Conservation (phyloP, 1,284 basidiomycete species). For the Amylostereum areolatum region DNA sequence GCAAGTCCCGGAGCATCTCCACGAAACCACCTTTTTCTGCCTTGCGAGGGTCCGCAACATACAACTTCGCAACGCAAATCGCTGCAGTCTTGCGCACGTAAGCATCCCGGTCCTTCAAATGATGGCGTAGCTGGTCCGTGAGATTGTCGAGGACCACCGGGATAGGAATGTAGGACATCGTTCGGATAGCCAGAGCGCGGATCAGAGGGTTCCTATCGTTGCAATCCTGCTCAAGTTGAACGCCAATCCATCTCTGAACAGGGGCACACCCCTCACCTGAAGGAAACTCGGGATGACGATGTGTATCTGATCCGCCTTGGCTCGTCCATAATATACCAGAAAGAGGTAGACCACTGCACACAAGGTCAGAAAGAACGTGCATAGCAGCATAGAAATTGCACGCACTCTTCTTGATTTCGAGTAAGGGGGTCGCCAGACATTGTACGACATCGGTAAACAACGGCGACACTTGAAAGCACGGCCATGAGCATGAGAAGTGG, state of each 20-base stretch:
- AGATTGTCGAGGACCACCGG: conserved; percentile 77
- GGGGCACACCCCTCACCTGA: conserved; percentile 45
- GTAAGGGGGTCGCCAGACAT: conserved; percentile 80
- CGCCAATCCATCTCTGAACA: neutral
- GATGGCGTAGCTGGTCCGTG: conserved; percentile 81
- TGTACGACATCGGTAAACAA: conserved; percentile 88
- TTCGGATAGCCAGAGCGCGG: conserved; percentile 88
- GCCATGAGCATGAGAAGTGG: conserved; percentile 4
- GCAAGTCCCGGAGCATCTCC: conserved; percentile 78
- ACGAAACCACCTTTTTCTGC: conserved; percentile 86
- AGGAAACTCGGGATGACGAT: conserved; percentile 86
- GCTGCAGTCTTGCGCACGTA: conserved; percentile 97
- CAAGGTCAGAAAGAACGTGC: conserved; percentile 6
- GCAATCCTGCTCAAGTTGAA: conserved; percentile 61
- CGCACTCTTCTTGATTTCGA: conserved; percentile 99
- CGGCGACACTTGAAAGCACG: conserved; percentile 73
- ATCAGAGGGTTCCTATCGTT: conserved; percentile 90
- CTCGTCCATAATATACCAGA: conserved; percentile 86
- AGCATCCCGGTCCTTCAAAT: conserved; percentile 85
- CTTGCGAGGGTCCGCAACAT: conserved; percentile 76
- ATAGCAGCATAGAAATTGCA: conserved; percentile 12
- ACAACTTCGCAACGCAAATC: conserved; percentile 90
- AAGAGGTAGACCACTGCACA: conserved; percentile 85
- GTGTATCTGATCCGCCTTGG: conserved; percentile 84
- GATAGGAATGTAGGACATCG: conserved; percentile 94